phyloP scores from a whole-genome alignment of 2,329 filamentous ascomycete species.

The Talaromyces sp. region DNA sequence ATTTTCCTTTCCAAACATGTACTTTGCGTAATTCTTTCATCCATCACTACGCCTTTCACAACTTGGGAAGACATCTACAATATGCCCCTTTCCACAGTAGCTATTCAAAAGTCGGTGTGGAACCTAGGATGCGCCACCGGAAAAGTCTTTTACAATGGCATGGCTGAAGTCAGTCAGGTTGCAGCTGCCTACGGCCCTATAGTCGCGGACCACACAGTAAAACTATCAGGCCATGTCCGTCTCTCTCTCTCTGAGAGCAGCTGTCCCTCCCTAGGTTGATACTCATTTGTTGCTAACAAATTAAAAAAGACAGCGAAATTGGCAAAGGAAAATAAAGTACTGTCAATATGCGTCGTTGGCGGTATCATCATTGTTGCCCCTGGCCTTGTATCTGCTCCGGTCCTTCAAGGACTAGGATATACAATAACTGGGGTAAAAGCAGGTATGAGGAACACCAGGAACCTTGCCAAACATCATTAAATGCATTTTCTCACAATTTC shows the following conservation, averaged over 20 bases:
- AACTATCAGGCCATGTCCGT: background rate
- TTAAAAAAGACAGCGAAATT: background rate
- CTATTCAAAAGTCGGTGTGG: background rate
- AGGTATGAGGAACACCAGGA: background rate
- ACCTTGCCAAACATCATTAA: background rate
- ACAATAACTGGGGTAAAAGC: background rate
- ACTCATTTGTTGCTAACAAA: background rate
- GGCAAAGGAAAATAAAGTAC: background rate
- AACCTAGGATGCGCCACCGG: background rate
- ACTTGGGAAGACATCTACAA: too few relatives aligned
- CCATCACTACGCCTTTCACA: too few relatives aligned
- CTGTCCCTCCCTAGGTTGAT: background rate
- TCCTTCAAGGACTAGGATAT: background rate
- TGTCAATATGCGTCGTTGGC: background rate
- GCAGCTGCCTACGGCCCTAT: background rate
- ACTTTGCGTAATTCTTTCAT: too few relatives aligned
- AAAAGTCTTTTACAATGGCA: background rate
- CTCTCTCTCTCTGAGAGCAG: background rate
- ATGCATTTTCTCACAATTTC: background rate
- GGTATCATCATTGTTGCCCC: background rate
- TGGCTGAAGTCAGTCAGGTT: background rate
- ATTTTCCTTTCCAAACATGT: too few relatives aligned
- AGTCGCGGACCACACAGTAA: background rate
- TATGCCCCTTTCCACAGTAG: too few relatives aligned
- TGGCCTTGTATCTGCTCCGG: background rate